phyloP scores from a whole-genome alignment of 2,329 filamentous ascomycete genomes.

The Cyanodermella asteris region DNA sequence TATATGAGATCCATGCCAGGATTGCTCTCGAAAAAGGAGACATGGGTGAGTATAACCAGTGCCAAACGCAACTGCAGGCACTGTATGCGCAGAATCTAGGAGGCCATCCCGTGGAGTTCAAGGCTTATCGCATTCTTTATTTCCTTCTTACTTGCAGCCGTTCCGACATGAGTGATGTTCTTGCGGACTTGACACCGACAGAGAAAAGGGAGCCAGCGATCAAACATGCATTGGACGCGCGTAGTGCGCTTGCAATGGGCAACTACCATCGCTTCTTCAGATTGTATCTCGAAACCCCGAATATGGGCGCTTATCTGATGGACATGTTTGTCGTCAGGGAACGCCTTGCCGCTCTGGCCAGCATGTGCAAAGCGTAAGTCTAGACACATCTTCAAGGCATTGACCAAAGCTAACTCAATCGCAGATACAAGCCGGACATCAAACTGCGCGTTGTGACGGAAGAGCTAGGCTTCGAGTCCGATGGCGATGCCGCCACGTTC shows the following conservation, averaged over 20 bases:
- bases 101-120: conserved; percentile 85
- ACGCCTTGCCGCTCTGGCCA: conserved; percentile 67
- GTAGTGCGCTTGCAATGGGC: conserved; percentile 73
- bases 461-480: conserved; percentile 86
- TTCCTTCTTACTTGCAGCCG: conserved; percentile 98
- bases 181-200: conserved; percentile 96
- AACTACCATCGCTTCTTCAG: conserved; percentile 98
- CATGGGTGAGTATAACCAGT: conserved; percentile 99
- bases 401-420: conserved; percentile 21
- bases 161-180: conserved; percentile 89
- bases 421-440: conserved; percentile 78
- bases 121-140: conserved; percentile 98
- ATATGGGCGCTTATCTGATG: conserved; percentile 96
- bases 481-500: conserved; percentile 77
- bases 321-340: conserved; percentile 97
- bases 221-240: conserved; percentile 77
- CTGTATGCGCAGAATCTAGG: conserved; percentile 73
- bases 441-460: conserved; percentile 81
- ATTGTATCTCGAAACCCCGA: conserved; percentile 79
- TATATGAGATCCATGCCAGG: conserved; percentile 92
- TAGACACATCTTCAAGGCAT: background rate
- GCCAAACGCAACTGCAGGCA: conserved; percentile 88
- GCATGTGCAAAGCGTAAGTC: conserved; percentile 85
- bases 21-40: conserved; percentile 97
- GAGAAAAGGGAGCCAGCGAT: conserved; percentile 72